phyloP scores from a whole-genome alignment of 371 early-diverging fungal genomes.

The Actinomucor elegans region DNA sequence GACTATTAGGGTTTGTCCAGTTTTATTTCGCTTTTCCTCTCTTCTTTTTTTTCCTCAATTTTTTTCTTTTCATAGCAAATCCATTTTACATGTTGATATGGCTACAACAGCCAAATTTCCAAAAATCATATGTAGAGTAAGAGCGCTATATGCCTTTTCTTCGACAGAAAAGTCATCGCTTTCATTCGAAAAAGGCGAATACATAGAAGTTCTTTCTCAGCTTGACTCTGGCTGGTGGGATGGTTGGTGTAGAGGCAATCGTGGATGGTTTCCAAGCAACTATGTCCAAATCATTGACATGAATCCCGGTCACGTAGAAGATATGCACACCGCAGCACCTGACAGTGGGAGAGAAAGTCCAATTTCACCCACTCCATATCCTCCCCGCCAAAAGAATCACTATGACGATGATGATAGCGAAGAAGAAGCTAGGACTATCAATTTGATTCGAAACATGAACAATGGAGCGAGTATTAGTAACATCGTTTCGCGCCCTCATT shows the following conservation, averaged over 20 bases:
- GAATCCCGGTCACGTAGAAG: constrained; percentile 2
- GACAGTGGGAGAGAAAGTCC: neutral
- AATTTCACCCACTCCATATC: neutral
- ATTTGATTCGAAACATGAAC: constrained; percentile 4
- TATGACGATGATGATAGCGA: constrained; percentile 9
- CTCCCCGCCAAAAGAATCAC: neutral
- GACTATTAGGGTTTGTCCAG: neutral
- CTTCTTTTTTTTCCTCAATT: neutral
- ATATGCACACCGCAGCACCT: neutral
- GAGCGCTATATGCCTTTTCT: constrained; percentile 77
- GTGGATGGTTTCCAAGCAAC: constrained; percentile 93
- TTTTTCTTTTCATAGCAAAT: too few species aligned
- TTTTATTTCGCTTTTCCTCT: constrained; percentile 3
- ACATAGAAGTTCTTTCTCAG: constrained; percentile 80
- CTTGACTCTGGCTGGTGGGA: constrained; percentile 96
- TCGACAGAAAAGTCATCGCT: constrained; percentile 75
- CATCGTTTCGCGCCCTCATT: neutral
- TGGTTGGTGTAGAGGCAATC: constrained; percentile 65
- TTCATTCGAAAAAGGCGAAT: constrained; percentile 78
- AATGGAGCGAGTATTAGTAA: neutral
- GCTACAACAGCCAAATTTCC: constrained; percentile 23
- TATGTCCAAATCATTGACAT: constrained; percentile 64
- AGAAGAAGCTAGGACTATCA: constrained; percentile 15
- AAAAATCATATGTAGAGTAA: constrained; percentile 38
- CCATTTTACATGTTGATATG: too few species aligned